Evolutionary conservation across 305 asterid genomes (phyloP), one percentile per base, ranked within the genome.

Genomic region (Lippia alba): DNA sequence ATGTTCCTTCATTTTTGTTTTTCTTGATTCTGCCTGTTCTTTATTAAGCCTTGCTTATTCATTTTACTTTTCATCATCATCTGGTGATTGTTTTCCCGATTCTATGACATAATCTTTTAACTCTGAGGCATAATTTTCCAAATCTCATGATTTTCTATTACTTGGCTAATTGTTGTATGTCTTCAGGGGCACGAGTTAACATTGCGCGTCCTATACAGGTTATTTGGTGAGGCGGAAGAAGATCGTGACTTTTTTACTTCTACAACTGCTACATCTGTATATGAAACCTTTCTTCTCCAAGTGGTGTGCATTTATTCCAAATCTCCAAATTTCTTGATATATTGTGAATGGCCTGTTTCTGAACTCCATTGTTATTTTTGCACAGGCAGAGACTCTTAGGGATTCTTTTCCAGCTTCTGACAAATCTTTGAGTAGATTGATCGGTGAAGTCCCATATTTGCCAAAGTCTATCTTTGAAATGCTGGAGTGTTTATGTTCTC

Each of bases 111-210:
- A 61, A 45, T 56, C 30, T 24, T 24, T 24, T 24, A 24, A 24
- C 46, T 69, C 55, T 67, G 57, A 61, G 61, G 57, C 60, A 73
- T 74, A 61, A 59, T 71, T 69, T 70, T 67, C 70, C 45, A 61
- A 56, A 18, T 51, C 51, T 24, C 50, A 30, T 63, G 71, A 68
- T 73, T 73, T 68, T 71, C 70, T 72, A 58, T 24, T 63, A 66
- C 44, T 74, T 82, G 79, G 81, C 94, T 91, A 75, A 84, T 82
- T 78, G 66, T 55, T 83, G 84, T 78, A 78, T 85, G 77, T 83
- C 86, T 85, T 74, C 96, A 94, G 99, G 99, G 99, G 84, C 98
- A 92, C 85, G 97, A 94, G 91, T 90, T 94, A 88, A 92, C 99
- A 49, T 83, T 92, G 83, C 96, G 86, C 72, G 92, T 92, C 86